Percentiles rank a stretch among this genome's conserved stretches.
Evolutionary conservation across 257 asterid genomes (phyloP).

Genomic region (Penstemon newberryi): DNA sequence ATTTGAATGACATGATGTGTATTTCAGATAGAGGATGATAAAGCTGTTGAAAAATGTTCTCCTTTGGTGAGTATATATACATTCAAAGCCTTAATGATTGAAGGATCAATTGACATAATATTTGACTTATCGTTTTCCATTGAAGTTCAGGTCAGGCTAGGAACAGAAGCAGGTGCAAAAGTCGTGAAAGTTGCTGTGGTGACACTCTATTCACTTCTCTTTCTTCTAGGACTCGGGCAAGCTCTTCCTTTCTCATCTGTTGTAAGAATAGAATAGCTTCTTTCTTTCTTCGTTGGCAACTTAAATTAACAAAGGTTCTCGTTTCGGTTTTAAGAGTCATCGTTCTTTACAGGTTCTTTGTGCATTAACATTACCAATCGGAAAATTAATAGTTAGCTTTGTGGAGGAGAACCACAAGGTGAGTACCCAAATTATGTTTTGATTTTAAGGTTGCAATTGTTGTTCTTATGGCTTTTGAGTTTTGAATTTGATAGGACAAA

Average conservation of each 20-base stretch:
- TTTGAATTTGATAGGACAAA: slow-evolving; percentile 44
- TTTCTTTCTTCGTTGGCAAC: too few species aligned
- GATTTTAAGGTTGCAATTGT: not conserved
- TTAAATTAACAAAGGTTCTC: not conserved
- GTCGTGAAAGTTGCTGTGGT: slow-evolving; percentile 56
- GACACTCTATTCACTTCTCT: slow-evolving; percentile 50
- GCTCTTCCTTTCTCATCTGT: slow-evolving; percentile 63
- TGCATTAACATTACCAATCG: slow-evolving; percentile 67
- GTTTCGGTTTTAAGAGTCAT: not conserved
- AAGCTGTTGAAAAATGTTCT: slow-evolving; percentile 66
- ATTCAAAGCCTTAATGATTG: slow-evolving; percentile 8
- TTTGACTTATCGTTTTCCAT: not conserved
- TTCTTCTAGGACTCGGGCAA: slow-evolving; percentile 59
- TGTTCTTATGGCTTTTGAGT: not conserved
- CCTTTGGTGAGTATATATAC: slow-evolving; percentile 62
- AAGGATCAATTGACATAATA: slow-evolving; percentile 8
- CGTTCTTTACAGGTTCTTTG: slow-evolving; percentile 51
- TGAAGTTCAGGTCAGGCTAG: slow-evolving; percentile 69
- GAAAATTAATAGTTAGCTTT: slow-evolving; percentile 49
- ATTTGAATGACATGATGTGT: slow-evolving; percentile 8
- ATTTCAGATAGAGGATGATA: slow-evolving; percentile 68
- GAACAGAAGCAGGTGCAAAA: slow-evolving; percentile 59
- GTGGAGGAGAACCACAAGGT: slow-evolving; percentile 67
- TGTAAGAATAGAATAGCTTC: slow-evolving; percentile 34
- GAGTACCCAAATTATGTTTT: slow-evolving; percentile 26